Evolutionary conservation across 306 rosid species (phyloP).

Genomic region (Sicyos edulis): DNA sequence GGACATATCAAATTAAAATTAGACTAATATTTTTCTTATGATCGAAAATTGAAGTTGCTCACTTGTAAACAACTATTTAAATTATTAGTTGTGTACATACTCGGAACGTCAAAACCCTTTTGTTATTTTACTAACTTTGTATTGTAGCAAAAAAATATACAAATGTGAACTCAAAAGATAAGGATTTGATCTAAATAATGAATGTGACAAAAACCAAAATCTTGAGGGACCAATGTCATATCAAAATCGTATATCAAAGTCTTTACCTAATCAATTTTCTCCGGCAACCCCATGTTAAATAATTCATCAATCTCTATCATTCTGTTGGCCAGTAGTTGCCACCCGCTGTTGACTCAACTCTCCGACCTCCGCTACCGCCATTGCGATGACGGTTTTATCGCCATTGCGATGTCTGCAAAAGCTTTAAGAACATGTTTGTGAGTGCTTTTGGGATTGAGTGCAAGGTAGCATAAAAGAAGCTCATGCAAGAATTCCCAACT

Average conservation of each 20-base stretch:
- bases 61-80: too few species aligned
- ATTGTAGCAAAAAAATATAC: too few species aligned
- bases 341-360: too few species aligned
- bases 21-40: too few species aligned
- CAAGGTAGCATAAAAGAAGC: conserved; percentile 74
- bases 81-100: too few species aligned
- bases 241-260: too few species aligned
- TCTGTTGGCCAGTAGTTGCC: conserved; percentile 9
- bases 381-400: conserved; percentile 28
- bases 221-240: not conserved
- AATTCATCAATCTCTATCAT: conserved; percentile 5
- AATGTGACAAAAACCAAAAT: not conserved
- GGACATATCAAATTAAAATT: too few species aligned
- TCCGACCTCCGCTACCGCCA: not conserved
- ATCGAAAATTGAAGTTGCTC: too few species aligned
- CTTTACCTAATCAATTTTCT: too few species aligned
- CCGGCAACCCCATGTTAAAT: not conserved
- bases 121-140: too few species aligned
- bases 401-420: conserved; percentile 67
- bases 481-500: conserved; percentile 74
- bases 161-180: not conserved
- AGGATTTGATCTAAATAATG: not conserved
- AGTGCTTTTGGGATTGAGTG: conserved; percentile 65
- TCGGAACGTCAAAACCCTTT: too few species aligned
- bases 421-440: conserved; percentile 78